Conservation (phyloP, 306 rosid species). For the Ammopiptanthus mongolicus region DNA sequence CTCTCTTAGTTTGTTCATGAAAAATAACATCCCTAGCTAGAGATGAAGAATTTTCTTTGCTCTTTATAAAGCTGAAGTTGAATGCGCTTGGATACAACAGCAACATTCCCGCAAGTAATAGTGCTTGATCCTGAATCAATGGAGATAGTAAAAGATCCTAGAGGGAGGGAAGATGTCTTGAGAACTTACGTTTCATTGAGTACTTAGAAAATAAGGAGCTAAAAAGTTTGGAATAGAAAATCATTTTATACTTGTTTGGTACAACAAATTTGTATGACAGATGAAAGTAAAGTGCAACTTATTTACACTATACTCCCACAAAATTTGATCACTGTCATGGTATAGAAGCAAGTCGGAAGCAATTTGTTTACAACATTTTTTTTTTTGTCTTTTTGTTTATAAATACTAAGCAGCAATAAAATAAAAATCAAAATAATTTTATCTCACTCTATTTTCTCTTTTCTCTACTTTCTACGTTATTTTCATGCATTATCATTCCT, state of each 20-base stretch:
- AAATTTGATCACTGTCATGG: not conserved
- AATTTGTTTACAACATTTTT: not conserved
- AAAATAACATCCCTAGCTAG: too few relatives aligned
- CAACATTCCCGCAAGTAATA: too few relatives aligned
- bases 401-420: too few relatives aligned
- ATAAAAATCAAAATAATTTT: not conserved
- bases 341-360: not conserved
- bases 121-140: too few relatives aligned
- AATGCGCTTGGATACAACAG: too few relatives aligned
- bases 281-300: not conserved
- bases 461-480: not conserved
- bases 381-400: too few relatives aligned
- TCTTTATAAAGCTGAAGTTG: too few relatives aligned
- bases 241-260: not conserved
- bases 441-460: not conserved
- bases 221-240: not conserved
- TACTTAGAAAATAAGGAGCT: not conserved
- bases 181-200: not conserved
- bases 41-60: too few relatives aligned
- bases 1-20: too few relatives aligned
- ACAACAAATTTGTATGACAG: not conserved
- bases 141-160: too few relatives aligned
- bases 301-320: not conserved
- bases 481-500: not conserved
- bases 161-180: too few relatives aligned